phyloP scores from a whole-genome alignment of 1,139 yeast genomes.

The Debaryomycetaceae sp. region DNA sequence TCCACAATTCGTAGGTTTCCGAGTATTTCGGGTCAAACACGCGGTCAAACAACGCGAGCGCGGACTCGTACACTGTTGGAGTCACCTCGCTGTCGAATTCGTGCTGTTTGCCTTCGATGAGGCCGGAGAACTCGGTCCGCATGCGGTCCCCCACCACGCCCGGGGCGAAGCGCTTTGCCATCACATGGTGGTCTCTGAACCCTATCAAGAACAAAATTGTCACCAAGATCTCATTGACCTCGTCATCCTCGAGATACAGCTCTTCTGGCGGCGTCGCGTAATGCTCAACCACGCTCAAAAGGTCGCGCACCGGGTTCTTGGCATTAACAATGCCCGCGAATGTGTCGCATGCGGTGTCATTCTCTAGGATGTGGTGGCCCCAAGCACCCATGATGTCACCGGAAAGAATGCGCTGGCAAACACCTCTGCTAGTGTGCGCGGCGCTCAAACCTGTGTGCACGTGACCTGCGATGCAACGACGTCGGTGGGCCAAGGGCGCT shows the following conservation, averaged over 20 bases:
- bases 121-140: slow-evolving; percentile 5
- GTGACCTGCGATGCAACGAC: too few relatives aligned
- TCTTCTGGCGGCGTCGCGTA: slow-evolving; percentile 5
- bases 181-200: slow-evolving; percentile 5
- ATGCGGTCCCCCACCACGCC: slow-evolving; percentile 5
- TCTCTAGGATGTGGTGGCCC: slow-evolving; percentile 15
- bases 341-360: slow-evolving; percentile 13
- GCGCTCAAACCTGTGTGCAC: too few relatives aligned
- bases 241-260: slow-evolving; percentile 11
- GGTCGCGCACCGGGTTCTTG: slow-evolving; percentile 7
- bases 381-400: slow-evolving; percentile 14
- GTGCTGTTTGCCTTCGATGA: slow-evolving; percentile 7
- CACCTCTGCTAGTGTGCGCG: too few relatives aligned
- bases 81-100: slow-evolving; percentile 5
- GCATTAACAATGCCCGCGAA: slow-evolving; percentile 7
- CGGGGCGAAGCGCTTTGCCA: slow-evolving; percentile 5
- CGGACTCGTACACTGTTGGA: slow-evolving; percentile 1
- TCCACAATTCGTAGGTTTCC: slow-evolving; percentile 11
- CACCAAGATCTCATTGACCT: slow-evolving; percentile 8
- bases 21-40: slow-evolving; percentile 8
- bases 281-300: slow-evolving; percentile 2
- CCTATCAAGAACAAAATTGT: slow-evolving; percentile 9
- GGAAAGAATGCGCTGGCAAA: too few relatives aligned
- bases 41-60: slow-evolving; percentile 5
- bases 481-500: too few relatives aligned